Percentiles rank a stretch among this genome's conserved stretches.
These are phyloP conservation scores for Oryza glaberrima DNA, from an alignment of 176 grass and related monocot genomes.

Conservation along the genomic window DNA sequence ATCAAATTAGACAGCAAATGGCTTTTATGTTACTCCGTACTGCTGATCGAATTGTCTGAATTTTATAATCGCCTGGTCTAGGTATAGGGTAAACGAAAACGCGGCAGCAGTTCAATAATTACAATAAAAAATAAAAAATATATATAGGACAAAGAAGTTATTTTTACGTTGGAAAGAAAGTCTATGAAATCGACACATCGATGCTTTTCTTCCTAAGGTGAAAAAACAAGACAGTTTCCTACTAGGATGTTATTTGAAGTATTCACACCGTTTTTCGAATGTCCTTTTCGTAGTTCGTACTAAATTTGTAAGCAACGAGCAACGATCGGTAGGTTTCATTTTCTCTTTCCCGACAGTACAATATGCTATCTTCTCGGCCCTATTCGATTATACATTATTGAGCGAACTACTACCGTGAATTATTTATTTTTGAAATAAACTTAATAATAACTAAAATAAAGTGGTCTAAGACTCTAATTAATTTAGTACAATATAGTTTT, in stretches of 20 bases:
- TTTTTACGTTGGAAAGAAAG: background rate
- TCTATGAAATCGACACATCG: background rate
- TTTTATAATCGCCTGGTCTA: background rate
- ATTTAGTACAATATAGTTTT: no score
- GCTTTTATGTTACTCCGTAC: background rate
- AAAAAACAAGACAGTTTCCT: background rate
- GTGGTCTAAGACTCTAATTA: no score
- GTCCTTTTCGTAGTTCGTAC: slow-evolving; percentile 9
- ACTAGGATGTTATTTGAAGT: background rate
- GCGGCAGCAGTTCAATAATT: background rate
- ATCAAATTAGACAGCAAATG: background rate
- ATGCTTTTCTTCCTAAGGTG: background rate
- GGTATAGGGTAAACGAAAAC: background rate
- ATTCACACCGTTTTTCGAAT: background rate
- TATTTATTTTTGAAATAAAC: no score
- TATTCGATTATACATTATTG: no score
- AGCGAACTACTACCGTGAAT: no score
- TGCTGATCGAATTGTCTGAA: background rate
- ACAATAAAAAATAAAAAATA: background rate
- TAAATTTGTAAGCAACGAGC: background rate
- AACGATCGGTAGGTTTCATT: background rate
- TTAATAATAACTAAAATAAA: no score
- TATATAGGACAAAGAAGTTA: background rate
- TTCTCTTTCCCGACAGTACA: background rate
- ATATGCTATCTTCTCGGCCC: background rate